Evolutionary conservation across 768 basidiomycete species (phyloP).

Genomic region (Clavulina sp.): DNA sequence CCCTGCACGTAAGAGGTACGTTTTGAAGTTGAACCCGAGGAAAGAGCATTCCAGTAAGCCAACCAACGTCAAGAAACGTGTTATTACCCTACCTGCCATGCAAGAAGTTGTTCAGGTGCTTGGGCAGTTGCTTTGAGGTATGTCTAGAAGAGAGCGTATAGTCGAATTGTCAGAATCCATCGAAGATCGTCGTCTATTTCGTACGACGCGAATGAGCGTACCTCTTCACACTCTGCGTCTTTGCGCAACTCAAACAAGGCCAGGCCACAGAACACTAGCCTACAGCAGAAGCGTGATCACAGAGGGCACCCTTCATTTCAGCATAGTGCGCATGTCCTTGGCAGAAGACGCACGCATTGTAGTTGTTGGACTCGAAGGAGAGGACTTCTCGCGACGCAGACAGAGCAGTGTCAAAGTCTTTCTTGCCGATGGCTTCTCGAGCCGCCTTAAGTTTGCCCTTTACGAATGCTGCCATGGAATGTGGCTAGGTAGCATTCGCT

Average conservation of each 20-base stretch:
- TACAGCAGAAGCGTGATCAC: constrained; percentile 17
- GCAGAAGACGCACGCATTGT: constrained; percentile 59
- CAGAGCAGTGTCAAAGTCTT: constrained; percentile 52
- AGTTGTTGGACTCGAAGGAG: constrained; percentile 65
- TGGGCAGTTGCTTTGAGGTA: constrained; percentile 60
- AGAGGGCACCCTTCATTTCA: not conserved
- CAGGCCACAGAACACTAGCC: constrained; percentile 72
- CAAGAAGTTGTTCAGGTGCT: constrained; percentile 54
- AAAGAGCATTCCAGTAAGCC: no score
- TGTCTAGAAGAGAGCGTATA: constrained; percentile 26
- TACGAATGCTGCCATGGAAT: constrained; percentile 22
- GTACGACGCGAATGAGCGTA: constrained; percentile 24
- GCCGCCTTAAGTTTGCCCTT: constrained; percentile 67
- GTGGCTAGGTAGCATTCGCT: no score
- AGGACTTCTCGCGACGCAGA: constrained; percentile 49
- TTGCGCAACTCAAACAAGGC: constrained; percentile 61
- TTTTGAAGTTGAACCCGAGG: no score
- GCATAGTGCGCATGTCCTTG: not conserved
- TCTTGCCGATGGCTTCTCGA: constrained; percentile 55
- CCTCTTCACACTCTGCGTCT: constrained; percentile 65
- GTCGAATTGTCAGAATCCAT: not conserved
- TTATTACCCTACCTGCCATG: constrained; percentile 52
- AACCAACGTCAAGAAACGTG: not conserved
- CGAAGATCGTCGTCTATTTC: not conserved
- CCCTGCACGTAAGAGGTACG: constrained; percentile 32